Conservation (phyloP, 805 yeast genomes). For the Zygotorulaspora danielsina region DNA sequence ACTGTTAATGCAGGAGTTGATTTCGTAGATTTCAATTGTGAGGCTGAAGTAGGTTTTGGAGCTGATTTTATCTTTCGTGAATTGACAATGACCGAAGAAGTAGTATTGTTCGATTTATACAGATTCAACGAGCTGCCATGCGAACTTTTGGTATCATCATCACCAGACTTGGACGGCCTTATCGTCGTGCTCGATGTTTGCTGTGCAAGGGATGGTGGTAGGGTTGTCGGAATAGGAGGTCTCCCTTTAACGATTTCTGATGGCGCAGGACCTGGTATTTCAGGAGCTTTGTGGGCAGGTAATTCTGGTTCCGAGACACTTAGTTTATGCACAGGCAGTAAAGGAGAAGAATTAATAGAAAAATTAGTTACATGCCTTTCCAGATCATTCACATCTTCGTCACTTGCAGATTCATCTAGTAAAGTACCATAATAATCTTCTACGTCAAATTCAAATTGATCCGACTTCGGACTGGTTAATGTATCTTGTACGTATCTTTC, state of each 20-base stretch:
- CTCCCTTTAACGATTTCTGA: slow-evolving; percentile 1
- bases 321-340: slow-evolving; percentile 3
- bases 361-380: slow-evolving; percentile 11
- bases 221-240: slow-evolving; percentile 9
- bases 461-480: slow-evolving; percentile 4
- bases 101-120: slow-evolving; percentile 8
- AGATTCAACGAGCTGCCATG: slow-evolving; percentile 1
- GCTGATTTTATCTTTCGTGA: slow-evolving; percentile 1
- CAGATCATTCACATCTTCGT: slow-evolving; percentile 15
- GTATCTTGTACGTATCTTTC: slow-evolving; percentile 4
- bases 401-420: slow-evolving; percentile 11
- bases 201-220: slow-evolving; percentile 2
- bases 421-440: slow-evolving; percentile 22
- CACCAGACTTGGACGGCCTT: slow-evolving; percentile 1
- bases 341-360: slow-evolving; percentile 11
- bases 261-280: not conserved
- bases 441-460: slow-evolving; percentile 19
- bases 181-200: slow-evolving; percentile 6
- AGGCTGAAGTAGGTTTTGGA: not conserved
- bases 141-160: not conserved
- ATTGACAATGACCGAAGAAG: slow-evolving; percentile 1
- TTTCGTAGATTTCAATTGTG: slow-evolving; percentile 14
- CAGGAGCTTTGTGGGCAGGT: not conserved
- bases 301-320: slow-evolving; percentile 1
- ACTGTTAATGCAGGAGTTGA: slow-evolving; percentile 20